Conservation (phyloP, 192 early-diverging fungal genomes). For the Gryganskiella cystojenkinii region DNA sequence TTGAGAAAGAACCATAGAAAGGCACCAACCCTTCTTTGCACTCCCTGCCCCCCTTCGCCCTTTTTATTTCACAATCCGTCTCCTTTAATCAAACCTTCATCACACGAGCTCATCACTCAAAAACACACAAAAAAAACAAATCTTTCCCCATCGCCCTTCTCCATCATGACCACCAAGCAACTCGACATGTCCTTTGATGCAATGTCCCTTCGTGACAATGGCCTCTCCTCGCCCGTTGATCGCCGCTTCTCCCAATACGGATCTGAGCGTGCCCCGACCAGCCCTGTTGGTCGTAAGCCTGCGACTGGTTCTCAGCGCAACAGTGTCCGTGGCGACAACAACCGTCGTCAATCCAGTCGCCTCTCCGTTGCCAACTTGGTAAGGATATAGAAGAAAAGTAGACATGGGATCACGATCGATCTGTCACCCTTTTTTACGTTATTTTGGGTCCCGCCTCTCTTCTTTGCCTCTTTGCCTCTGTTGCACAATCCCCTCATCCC, state of each 20-base stretch:
- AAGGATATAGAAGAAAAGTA: not conserved
- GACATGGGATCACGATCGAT: not conserved
- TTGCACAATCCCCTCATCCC: no score
- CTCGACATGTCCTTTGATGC: slow-evolving; percentile 53
- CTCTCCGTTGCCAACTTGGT: slow-evolving; percentile 40
- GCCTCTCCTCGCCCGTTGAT: slow-evolving; percentile 37
- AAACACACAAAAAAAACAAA: not conserved
- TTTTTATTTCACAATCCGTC: no score
- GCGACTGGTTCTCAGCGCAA: slow-evolving; percentile 44
- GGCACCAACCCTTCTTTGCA: no score
- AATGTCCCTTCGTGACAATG: slow-evolving; percentile 48
- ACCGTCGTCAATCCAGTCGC: slow-evolving; percentile 44
- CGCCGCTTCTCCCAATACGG: slow-evolving; percentile 50
- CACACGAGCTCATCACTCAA: not conserved
- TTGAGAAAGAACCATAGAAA: no score
- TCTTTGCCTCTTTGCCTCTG: no score
- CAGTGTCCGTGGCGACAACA: slow-evolving; percentile 38
- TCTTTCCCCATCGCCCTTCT: not conserved
- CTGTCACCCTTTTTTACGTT: no score
- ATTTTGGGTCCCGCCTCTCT: no score
- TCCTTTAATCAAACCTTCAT: no score
- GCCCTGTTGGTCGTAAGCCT: slow-evolving; percentile 39
- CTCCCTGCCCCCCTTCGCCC: no score
- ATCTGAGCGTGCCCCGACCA: slow-evolving; percentile 34
- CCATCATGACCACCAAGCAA: slow-evolving; percentile 48